Evolutionary conservation across 257 asterid species (phyloP), one percentile per base, ranked within the genome.

Genomic region (Verbena officinalis): DNA sequence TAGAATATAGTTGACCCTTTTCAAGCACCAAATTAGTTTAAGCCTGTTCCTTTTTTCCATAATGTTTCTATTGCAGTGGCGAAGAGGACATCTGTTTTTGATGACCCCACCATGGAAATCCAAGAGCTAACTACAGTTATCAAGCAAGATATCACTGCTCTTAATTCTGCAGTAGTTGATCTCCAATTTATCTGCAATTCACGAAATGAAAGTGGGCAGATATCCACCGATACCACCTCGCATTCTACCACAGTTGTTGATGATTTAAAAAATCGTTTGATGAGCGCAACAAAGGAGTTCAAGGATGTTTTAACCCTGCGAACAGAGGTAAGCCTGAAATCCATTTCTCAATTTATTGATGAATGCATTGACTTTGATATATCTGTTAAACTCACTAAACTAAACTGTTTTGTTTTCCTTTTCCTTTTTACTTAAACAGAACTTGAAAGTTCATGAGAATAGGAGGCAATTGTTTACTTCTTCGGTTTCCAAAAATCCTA

Each of bases 71-170:
- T 31, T 75, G 59, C 81, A 89, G 98, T 91, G 98, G 95, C 96
- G 19, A 91, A 86, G 84, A 82, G 92, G 67, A 76, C 96, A 1
- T 88, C 98, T 14, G 86, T 73, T 69, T 91, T 86, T 75, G 91
- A 91, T 68, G 98, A 91, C 78, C 96, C 95, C 15, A 83, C 97
- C 48, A 54, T 73, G 80, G 98, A 91, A 75, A 88, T 91, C 51
- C 96, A 91, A 75, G 98, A 91, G 72, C 75, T 91, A 62, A 91
- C 96, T 27, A 76, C 90, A 40, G 85, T 88, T 67, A 88, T 88
- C 68, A 91, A 86, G 84, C 89, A 86, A 69, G 96, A 88, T 59
- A 86, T 88, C 54, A 80, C 89, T 13, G 88, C 95, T 33, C 89
- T 91, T 61, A 86, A 89, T 76, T 77, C 85, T 21, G 88, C 93